Base-by-base conservation (phyloP, 2,329 filamentous ascomycete species). In the Cadophora malorum region DNA sequence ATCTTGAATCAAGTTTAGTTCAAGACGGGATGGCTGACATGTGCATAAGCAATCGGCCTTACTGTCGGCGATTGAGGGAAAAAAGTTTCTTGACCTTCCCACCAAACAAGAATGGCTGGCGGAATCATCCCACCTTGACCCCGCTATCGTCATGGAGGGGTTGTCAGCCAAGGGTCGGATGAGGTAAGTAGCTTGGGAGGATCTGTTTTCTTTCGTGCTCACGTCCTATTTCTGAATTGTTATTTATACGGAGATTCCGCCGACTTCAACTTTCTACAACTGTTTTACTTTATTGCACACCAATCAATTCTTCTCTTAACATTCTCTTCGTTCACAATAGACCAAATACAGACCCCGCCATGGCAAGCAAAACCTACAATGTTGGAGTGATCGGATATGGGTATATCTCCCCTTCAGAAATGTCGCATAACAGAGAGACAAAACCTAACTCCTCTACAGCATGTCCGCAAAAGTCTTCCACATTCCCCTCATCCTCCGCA, bases 401-500 rank as follows among this genome's bases (percentile, higher is more conserved):
- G 77, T 76, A 71, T 53, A 69, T 64, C 10, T 55, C 21, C 45
- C 25, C 49, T 31, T 66, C 60, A 38, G 31, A 12, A 7, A 49
- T 8, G n/a, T 52, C 12, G 41, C 47, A 38, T 10, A 45, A 33
- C 1, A 8, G 25, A 31, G 7, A 63, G 14, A 16, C 47, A 45
- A 53, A 16, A 41, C 49, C 70, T 73, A 63, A 73, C 61, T 9
- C 9, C n/a, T 5, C 19, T 28, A 7, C 58, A 78, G 86, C 73
- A 78, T 88, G 75, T 86, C 84, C 66, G 92, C 92, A 79, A 94
- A 94, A 77, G 84, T 91, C 80, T 96, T 95, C 81, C 92, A 96
- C 79, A 93, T 95, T 76, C 92, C 92, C 70, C 91, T 94, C 80
- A 85, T 96, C 79, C 81, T 82, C 64, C 84, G 85, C 35, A 87